Conservation (phyloP, 1,284 basidiomycete species). For the Austroboletus olivaceoglutinosus region DNA sequence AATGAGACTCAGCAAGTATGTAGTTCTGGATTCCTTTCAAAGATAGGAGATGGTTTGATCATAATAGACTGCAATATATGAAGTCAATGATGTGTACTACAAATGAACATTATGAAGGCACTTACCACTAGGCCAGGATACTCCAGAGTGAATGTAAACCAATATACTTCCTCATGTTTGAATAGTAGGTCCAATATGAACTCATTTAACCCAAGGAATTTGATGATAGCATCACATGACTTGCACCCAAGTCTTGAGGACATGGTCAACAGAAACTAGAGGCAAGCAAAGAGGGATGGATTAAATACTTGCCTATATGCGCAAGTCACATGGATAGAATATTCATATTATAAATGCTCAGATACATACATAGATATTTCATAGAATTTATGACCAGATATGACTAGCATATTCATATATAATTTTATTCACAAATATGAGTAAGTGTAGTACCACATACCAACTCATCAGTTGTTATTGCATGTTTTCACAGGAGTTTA, state of each 20-base stretch:
- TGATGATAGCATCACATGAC: conserved; percentile 34
- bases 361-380: no score
- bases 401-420: no score
- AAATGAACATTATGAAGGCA: background rate
- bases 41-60: background rate
- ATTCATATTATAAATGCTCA: no score
- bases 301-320: no score
- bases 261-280: conserved; percentile 40
- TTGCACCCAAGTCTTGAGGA: conserved; percentile 50
- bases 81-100: background rate
- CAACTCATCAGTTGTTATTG: no score
- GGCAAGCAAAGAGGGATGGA: no score
- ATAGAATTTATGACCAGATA: no score
- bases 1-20: no score
- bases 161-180: background rate
- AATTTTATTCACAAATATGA: no score
- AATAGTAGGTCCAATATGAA: background rate
- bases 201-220: background rate
- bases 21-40: background rate
- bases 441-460: no score
- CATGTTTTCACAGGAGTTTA: no score
- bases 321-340: no score
- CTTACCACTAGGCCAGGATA: background rate
- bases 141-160: background rate
- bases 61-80: background rate